Conservation (phyloP, 202 grass and related monocot genomes). For the Hordeum pubiflorum region DNA sequence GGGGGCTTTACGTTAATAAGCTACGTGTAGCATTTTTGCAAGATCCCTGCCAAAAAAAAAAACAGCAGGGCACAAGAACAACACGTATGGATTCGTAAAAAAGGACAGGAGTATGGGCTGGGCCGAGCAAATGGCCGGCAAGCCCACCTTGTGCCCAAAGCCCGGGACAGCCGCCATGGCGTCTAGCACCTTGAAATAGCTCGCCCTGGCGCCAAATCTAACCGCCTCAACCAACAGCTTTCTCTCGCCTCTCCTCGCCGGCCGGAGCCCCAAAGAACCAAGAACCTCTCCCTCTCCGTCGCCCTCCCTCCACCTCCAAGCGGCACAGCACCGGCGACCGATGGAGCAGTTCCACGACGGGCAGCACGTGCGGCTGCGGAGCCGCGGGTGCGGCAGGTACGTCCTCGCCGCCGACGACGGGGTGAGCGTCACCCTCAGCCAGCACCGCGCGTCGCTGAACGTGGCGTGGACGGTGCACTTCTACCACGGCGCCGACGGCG, state of each 20-base stretch:
- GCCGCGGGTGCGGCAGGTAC: not conserved
- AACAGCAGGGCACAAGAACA: too few relatives aligned
- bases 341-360: not conserved
- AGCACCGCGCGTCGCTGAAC: not conserved
- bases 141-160: not conserved
- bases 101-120: too few relatives aligned
- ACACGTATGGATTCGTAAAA: too few relatives aligned
- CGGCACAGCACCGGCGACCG: not conserved
- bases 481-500: not conserved
- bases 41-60: too few relatives aligned
- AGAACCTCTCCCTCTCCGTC: too few relatives aligned
- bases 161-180: too few relatives aligned
- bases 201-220: not conserved
- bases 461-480: not conserved
- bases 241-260: not conserved
- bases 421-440: not conserved
- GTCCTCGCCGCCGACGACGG: not conserved
- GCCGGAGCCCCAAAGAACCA: too few relatives aligned
- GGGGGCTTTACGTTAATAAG: too few relatives aligned
- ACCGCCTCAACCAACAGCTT: not conserved
- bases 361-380: not conserved
- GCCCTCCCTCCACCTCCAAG: not conserved
- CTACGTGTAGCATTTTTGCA: too few relatives aligned
- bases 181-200: not conserved
- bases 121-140: too few relatives aligned